Conservation (phyloP, 1,284 basidiomycete species). For the Fomitopsis pinicola region DNA sequence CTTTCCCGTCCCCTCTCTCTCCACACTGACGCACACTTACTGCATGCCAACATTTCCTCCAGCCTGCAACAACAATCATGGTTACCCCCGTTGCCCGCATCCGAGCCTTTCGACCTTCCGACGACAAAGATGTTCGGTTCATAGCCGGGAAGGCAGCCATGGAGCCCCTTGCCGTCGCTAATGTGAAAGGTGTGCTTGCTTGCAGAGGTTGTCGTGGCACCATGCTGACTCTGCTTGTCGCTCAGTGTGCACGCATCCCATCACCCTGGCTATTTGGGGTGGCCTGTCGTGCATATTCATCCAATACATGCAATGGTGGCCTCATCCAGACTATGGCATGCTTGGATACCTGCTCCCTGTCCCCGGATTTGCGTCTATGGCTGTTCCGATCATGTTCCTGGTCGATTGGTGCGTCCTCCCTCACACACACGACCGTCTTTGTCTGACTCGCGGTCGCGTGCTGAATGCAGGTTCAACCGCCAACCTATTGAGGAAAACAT, state of each 20-base stretch:
- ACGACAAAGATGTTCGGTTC: slow-evolving; percentile 60
- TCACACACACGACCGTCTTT: background rate
- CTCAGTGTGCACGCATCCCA: slow-evolving; percentile 57
- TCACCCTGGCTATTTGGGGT: slow-evolving; percentile 58
- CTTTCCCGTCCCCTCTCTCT: background rate
- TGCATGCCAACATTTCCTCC: background rate
- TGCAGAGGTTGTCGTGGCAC: background rate
- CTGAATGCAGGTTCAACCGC: slow-evolving; percentile 55
- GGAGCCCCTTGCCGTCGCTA: slow-evolving; percentile 69
- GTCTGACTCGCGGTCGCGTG: background rate
- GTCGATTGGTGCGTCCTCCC: slow-evolving; percentile 60
- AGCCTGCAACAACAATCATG: slow-evolving; percentile 9
- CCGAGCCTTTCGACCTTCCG: slow-evolving; percentile 44
- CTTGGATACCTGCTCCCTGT: slow-evolving; percentile 54
- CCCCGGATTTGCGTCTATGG: slow-evolving; percentile 60
- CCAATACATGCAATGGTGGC: slow-evolving; percentile 64
- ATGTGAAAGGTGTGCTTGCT: slow-evolving; percentile 46
- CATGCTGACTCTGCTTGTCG: slow-evolving; percentile 2
- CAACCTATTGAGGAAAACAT: slow-evolving; percentile 59
- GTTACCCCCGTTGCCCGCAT: slow-evolving; percentile 41
- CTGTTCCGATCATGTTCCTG: slow-evolving; percentile 61
- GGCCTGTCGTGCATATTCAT: slow-evolving; percentile 54
- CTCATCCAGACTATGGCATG: slow-evolving; percentile 36
- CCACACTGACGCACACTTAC: background rate
- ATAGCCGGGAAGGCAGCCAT: slow-evolving; percentile 65